Evolutionary conservation across 2,329 filamentous ascomycete species (phyloP), one percentile per base, ranked within the genome.

Genomic region (Metarhizium brunneum): DNA sequence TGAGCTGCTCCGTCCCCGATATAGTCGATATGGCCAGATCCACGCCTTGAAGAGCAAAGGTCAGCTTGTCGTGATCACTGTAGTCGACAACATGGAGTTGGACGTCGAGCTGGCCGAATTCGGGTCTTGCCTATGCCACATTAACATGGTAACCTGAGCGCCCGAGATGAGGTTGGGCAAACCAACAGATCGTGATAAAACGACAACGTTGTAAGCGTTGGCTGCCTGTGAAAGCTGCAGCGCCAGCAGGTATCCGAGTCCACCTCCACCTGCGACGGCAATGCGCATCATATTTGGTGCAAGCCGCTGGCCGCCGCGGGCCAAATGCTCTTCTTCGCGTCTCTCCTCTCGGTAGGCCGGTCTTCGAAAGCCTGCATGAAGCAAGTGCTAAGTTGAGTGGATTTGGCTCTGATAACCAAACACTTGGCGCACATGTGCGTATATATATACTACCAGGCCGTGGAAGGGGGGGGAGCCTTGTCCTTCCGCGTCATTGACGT

Each of bases 1-100:
- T 82, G 48, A 90, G 75, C 65, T 91, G 87, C 35, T 84, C 75
- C 18, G 70, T 71, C 4, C 85, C 86, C 2, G 80, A 80, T 51
- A 91, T 82, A 1, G 87, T 91, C 1, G 87, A 91, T 55, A 91
- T 87, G 62, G 90, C 81, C 11, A 88, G 79, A 67, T 91, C 85
- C 47, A 89, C 79, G 10, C 88, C 88, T 56, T 79, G 79, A n/a
- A 92, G 78, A 8, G 81, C 79, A 66, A 84, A 89, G 14, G 75
- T 75, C 30, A 92, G 76, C 47, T 77, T 77, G 1, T 77, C 73
- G 36, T 76, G 68, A 58, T 83, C 74, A 59, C 76, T 69, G 66
- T 90, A 91, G 71, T 90, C 76, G n/a, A 90, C 84, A 45, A 82
- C 73, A 55, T 83, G 75, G 50, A 89, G 82, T 67, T 90, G 86